Base-by-base conservation (phyloP, 306 rosid genomes). In the Lathyrus tuberosus region DNA sequence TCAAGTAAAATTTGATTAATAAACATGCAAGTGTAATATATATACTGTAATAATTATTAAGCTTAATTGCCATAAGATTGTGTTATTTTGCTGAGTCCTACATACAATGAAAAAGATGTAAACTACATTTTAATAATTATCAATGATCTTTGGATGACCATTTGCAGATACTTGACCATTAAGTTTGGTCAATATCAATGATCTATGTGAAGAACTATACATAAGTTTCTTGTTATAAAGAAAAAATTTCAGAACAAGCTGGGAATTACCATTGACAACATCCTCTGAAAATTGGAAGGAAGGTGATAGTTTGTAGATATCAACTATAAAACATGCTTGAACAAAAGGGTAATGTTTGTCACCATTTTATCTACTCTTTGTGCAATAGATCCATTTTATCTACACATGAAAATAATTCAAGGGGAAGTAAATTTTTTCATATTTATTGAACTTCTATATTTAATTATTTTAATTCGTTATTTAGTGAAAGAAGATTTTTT, bases 1-100 rank as follows among this genome's bases (percentile, higher is more conserved):
- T 42, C 24, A 61, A 44, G 40, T 16, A 56, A 41, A 64, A 58
- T 43, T 44, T 60, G 78, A 47, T 65, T 48, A 44, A 57, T 40
- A 62, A 75, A 52, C 71, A 51, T 61, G 59, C 78, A 82, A 78
- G 54, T 78, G 81, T 78, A 75, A 62, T 67, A 75, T 64, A 75
- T 58, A 62, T 53, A 62, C 26, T 53, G n/a, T 62, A 76, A 65
- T 43, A 11, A 44, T 68, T 35, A 70, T 63, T 35, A 70, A 58
- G 43, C 59, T 20, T 20, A 20, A 60, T 33, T 22, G 72, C 49
- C 66, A 65, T 66, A 59, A 41, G 42, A 65, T 78, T 42, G 58
- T 65, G 40, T 72, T 47, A 40, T 71, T 52, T 49, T 75, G 68
- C 54, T 70, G 43, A 57, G 74, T 26, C 17, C 62, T 65, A 64